These are phyloP conservation scores for Yamadazyma taylorii DNA, from an alignment of 1,139 yeast species.

Conservation along the genomic window DNA sequence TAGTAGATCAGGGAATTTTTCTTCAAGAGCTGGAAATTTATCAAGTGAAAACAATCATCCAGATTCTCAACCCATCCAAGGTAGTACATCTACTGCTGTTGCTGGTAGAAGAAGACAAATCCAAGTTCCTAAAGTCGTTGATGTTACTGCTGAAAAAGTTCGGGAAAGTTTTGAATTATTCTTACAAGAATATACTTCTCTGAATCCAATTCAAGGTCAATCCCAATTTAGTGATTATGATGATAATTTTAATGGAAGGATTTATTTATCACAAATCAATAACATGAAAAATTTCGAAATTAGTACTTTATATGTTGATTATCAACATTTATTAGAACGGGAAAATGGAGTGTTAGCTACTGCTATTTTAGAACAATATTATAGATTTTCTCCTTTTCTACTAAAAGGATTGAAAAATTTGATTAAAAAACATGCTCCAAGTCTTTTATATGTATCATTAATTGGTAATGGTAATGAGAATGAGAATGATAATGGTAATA, in stretches of 20 bases:
- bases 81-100: conserved; percentile 21
- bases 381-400: conserved; percentile 85
- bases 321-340: conserved; percentile 68
- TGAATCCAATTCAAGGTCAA: conserved; percentile 20
- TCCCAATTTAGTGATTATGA: conserved; percentile 25
- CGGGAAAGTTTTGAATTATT: conserved; percentile 88
- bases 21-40: conserved; percentile 19
- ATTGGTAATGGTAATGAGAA: conserved; percentile 26
- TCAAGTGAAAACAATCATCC: conserved; percentile 20
- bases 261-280: conserved; percentile 78
- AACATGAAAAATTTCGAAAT: conserved; percentile 77
- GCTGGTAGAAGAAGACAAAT: conserved; percentile 52
- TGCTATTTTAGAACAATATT: conserved; percentile 89
- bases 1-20: conserved; percentile 37
- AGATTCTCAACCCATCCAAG: conserved; percentile 14
- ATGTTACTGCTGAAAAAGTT: conserved; percentile 91
- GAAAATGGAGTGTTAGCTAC: conserved; percentile 88
- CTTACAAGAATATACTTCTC: conserved; percentile 56
- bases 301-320: conserved; percentile 82
- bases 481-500: conserved; percentile 24
- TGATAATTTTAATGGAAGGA: conserved; percentile 49
- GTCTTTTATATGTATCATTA: conserved; percentile 53
- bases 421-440: conserved; percentile 76
- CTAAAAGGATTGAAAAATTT: conserved; percentile 72
- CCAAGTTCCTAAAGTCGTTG: conserved; percentile 82